phyloP scores from a whole-genome alignment of 257 asterid genomes.

The Fraxinus anomala region DNA sequence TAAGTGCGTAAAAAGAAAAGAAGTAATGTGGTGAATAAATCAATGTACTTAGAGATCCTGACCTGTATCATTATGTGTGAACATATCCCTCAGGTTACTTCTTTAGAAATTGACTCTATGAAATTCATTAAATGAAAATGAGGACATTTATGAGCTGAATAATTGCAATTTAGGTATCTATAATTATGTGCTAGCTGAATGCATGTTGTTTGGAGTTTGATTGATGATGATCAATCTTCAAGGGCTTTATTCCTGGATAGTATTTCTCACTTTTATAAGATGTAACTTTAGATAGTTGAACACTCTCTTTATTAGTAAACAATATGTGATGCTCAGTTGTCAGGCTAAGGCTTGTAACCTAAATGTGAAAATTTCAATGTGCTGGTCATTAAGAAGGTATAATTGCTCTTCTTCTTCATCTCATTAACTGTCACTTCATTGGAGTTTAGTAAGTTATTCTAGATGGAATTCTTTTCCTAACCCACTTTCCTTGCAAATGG shows the following conservation, averaged over 20 bases:
- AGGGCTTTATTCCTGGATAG: not conserved
- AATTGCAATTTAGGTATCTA: not conserved
- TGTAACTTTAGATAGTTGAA: not conserved
- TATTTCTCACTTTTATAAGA: not conserved
- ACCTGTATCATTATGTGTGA: not conserved
- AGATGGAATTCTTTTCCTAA: not conserved
- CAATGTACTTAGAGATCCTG: not conserved
- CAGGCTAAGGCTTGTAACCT: no score
- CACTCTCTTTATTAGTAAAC: not conserved
- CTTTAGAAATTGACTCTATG: not conserved
- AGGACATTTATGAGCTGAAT: not conserved
- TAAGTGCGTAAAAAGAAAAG: not conserved
- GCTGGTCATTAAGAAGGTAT: no score
- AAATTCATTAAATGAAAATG: not conserved
- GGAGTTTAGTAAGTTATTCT: not conserved
- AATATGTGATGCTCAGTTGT: no score
- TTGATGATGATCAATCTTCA: not conserved
- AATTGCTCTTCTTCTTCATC: no score
- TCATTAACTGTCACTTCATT: no score
- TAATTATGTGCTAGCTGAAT: constrained; percentile 2
- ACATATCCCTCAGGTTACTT: not conserved
- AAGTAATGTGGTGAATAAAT: not conserved
- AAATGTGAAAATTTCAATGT: no score
- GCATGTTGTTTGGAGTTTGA: not conserved
- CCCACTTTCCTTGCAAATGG: not conserved